Base-by-base conservation (phyloP, 2,329 filamentous ascomycete species). In the Pseudogymnoascus sp. region DNA sequence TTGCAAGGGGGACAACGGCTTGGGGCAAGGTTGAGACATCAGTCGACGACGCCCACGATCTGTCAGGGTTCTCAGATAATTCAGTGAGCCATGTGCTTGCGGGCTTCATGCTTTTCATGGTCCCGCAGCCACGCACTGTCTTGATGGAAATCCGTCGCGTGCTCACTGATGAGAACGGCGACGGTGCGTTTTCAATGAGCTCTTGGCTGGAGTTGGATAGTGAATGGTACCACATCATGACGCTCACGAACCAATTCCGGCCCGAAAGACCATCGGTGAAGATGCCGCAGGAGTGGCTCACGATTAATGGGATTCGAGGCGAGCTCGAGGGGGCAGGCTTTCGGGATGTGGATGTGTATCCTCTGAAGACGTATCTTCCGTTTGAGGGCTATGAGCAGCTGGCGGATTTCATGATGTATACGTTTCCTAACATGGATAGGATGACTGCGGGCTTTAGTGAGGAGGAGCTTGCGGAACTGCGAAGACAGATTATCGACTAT, bases 321-420 rank as follows among this genome's bases (percentile, higher is more conserved):
- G 62, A 62, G 35, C 59, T 64, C 2, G 60, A 64, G 26, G 60
- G 7, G 19, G 53, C 62, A 2, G 60, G 62, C 3, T 64, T 64
- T 46, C 10, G 40, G 10, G 59, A 64, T 19, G 38, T 64, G 3
- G 31, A 64, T 26, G 41, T 61, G 1, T 38, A 64, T 41, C 33
- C 62, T 5, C 12, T 61, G 59, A 43, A 62, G 14, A 40, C 59
- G 3, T 64, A 61, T 56, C 50, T 64, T 43, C 62, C 62, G n/a
- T 64, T 64, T 43, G 33, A 64, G 19, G 33, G 38, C 1, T 28
- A 64, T 24, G 40, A 62, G 16, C 6, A 19, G 19, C 19, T 19
- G 19, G 19, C 19, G 19, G 19, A 19, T 19, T 19, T 19, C 19
- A 28, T 64, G 16, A 24, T 64, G n/a, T 33, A 60, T 12, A 12